Evolutionary conservation across 306 rosid species (phyloP).

Genomic region (Quercus rubra): DNA sequence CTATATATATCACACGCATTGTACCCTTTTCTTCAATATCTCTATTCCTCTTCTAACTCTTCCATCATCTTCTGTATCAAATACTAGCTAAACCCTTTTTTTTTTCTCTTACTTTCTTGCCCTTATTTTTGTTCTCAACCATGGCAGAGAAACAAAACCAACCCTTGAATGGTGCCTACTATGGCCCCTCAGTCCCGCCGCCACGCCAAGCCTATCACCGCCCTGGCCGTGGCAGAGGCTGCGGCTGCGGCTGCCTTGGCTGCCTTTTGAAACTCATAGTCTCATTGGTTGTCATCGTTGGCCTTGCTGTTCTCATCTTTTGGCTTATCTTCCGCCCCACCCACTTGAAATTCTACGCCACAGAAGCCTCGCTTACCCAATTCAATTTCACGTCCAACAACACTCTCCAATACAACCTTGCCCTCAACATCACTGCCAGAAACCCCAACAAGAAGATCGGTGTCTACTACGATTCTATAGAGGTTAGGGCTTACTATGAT

Average conservation of each 20-base stretch:
- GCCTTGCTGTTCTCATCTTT: too few species aligned
- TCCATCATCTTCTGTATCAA: neutral
- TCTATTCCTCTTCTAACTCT: too few species aligned
- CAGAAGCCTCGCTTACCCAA: too few species aligned
- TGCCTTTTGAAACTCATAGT: neutral
- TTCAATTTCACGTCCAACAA: too few species aligned
- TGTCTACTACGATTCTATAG: conserved; percentile 36
- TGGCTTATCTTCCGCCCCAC: too few species aligned
- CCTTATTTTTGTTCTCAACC: neutral
- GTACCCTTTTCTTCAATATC: neutral
- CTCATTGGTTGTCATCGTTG: too few species aligned
- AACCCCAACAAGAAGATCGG: conserved; percentile 40
- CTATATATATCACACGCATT: neutral
- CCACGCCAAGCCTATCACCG: conserved; percentile 32
- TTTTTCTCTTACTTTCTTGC: too few species aligned
- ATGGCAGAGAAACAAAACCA: conserved; percentile 50
- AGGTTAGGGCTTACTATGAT: conserved; percentile 29
- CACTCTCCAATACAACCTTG: conserved; percentile 21
- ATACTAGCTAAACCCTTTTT: too few species aligned
- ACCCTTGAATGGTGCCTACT: conserved; percentile 67
- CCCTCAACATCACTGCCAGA: conserved; percentile 39
- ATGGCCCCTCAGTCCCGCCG: conserved; percentile 82
- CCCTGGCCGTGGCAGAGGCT: conserved; percentile 33
- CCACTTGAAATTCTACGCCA: too few species aligned
- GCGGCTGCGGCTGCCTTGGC: conserved; percentile 23